Conservation (phyloP, 2,329 filamentous ascomycete genomes). For the Paecilomyces niveus region DNA sequence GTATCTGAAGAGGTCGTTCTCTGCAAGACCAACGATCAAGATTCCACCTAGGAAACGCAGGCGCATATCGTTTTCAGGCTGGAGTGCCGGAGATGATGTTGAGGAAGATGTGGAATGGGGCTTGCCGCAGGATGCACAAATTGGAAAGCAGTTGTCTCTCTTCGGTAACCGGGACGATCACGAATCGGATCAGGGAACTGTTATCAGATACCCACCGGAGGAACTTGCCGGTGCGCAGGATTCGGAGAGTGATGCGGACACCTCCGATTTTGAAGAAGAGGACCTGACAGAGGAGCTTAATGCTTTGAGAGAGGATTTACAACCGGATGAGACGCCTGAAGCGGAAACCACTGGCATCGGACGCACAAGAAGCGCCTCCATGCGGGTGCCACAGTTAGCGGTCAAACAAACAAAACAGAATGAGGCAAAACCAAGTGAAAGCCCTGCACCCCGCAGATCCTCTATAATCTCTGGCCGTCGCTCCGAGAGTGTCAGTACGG, state of each 20-base stretch:
- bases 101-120: constrained; percentile 19
- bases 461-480: constrained; percentile 13
- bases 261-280: constrained; percentile 25
- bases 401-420: neutral
- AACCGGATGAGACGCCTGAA: constrained; percentile 18
- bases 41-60: constrained; percentile 69
- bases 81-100: constrained; percentile 17
- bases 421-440: neutral
- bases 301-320: constrained; percentile 37
- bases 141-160: constrained; percentile 8
- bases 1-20: constrained; percentile 50
- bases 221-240: constrained; percentile 19
- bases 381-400: constrained; percentile 5
- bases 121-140: constrained; percentile 19
- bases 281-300: constrained; percentile 40
- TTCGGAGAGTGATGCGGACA: constrained; percentile 22
- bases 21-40: constrained; percentile 57
- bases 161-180: constrained; percentile 17
- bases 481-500: constrained; percentile 11
- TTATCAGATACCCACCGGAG: constrained; percentile 26
- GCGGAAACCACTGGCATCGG: constrained; percentile 10
- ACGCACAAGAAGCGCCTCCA: constrained; percentile 3
- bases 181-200: constrained; percentile 26
- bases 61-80: constrained; percentile 30
- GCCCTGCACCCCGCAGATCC: constrained; percentile 12